Percentiles rank a stretch among this genome's conserved stretches.
phyloP scores from a whole-genome alignment of 2,329 filamentous ascomycete species.

The Pseudopithomyces maydicus region DNA sequence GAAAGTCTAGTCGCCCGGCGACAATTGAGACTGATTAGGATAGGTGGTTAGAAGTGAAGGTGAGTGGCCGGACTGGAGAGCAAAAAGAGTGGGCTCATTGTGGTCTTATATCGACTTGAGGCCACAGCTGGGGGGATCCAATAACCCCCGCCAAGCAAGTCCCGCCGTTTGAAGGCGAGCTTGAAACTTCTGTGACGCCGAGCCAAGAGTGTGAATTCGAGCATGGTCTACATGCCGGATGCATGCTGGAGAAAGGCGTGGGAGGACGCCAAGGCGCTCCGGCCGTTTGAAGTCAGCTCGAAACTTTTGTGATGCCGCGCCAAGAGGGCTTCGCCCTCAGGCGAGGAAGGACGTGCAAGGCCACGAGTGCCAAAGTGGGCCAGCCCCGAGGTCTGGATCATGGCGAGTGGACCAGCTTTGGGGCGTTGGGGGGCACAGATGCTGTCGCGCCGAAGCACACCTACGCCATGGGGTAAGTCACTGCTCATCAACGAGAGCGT shows the following conservation, averaged over 20 bases:
- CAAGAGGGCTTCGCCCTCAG: conserved; percentile 32
- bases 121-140: conserved; percentile 13
- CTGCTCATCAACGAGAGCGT: conserved; percentile 8
- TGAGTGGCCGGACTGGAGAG: conserved; percentile 46
- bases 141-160: conserved; percentile 35
- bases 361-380: conserved; percentile 17
- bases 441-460: conserved; percentile 14
- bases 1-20: conserved; percentile 37
- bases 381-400: conserved; percentile 22
- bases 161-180: conserved; percentile 35
- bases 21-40: conserved; percentile 30
- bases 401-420: conserved; percentile 4
- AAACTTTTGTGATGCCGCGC: conserved; percentile 43
- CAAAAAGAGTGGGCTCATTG: conserved; percentile 27
- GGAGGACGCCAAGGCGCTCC: conserved; percentile 30
- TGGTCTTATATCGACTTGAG: conserved; percentile 33
- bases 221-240: conserved; percentile 29
- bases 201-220: conserved; percentile 38
- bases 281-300: conserved; percentile 37
- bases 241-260: conserved; percentile 8
- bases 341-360: conserved; percentile 16
- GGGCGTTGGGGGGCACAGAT: conserved; percentile 8
- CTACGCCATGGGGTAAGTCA: background rate
- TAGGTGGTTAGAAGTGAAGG: conserved; percentile 37
- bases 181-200: conserved; percentile 48